A percentile compares a stretch with the other conserved stretches of the same genome.
phyloP scores from a whole-genome alignment of 495 filamentous ascomycete species.

The Clavariopsis aquatica region DNA sequence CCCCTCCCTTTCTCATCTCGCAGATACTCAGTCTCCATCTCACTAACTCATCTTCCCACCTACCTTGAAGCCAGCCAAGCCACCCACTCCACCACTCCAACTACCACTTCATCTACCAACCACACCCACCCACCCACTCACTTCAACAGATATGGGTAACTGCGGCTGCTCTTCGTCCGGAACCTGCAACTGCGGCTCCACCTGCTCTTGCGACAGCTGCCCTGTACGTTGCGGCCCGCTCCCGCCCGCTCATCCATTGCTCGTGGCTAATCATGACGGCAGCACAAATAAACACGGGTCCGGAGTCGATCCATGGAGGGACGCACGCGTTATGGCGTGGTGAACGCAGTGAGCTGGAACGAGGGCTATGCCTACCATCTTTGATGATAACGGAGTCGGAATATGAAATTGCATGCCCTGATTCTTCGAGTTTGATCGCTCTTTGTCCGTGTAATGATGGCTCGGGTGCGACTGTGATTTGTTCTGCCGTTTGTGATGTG shows the following conservation, averaged over 20 bases:
- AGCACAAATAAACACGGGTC: constrained; percentile 6
- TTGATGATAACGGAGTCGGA: too few species aligned
- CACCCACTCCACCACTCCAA: not conserved
- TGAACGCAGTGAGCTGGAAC: too few species aligned
- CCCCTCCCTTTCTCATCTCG: too few species aligned
- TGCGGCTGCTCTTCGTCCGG: constrained; percentile 28
- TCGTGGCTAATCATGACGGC: not conserved
- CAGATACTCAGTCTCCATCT: not conserved
- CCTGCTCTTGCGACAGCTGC: constrained; percentile 32
- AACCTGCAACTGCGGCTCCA: constrained; percentile 23
- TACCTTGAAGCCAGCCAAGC: not conserved
- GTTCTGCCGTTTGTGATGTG: too few species aligned
- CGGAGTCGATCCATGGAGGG: too few species aligned
- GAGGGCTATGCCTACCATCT: too few species aligned
- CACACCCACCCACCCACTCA: too few species aligned
- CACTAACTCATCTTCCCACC: not conserved
- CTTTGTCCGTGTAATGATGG: too few species aligned
- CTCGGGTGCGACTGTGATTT: too few species aligned
- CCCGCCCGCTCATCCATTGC: not conserved
- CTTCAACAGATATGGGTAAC: constrained; percentile 11
- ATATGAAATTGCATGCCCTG: too few species aligned
- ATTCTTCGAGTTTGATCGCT: too few species aligned
- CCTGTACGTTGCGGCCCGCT: constrained; percentile 19
- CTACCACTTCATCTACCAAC: not conserved
- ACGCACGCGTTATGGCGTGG: too few species aligned